Evolutionary conservation across 2,329 filamentous ascomycete genomes (phyloP), one percentile per base, ranked within the genome.

Genomic region (Dothistroma septosporum): DNA sequence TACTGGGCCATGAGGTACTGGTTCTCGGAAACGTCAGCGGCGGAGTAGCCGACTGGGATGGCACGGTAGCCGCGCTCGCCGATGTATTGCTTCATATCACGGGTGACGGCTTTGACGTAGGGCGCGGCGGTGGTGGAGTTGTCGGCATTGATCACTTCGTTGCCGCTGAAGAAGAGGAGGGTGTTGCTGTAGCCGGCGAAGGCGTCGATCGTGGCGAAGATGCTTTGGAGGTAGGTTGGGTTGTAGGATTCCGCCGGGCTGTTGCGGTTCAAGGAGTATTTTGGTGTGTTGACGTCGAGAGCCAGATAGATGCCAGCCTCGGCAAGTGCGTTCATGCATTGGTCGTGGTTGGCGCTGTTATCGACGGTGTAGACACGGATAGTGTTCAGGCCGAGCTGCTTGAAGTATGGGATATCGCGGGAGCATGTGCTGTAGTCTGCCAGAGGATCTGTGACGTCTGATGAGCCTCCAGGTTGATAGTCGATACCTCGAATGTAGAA

Each of bases 351-450:
- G 70, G 81, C 78, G 57, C 86, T 86, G 83, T 96, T 96, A 80
- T 96, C 92, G 67, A 94, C 86, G n/a, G 89, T 90, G 82, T 96
- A 96, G 62, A 96, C 89, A 76, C 92, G 91, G 74, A 96, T 83
- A 22, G 91, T 91, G 82, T 96, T 96, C 77, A 96, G 79, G 55
- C 91, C 91, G 46, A 96, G 82, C 65, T 91, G 83, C 80, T 90
- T 84, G 85, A 96, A 95, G 73, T 90, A 81, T 58, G 79, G 77
- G 69, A 96, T 89, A 72, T 95, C 91, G 66, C 91, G 89, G 74
- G 84, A 82, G 84, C 92, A 96, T 71, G 82, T 78, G 4, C 76
- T 76, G 37, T 80, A 73, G 69, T 94, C 87, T 63, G 89, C 86
- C 53, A 96, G 86, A 63, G 91, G 91, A 72, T 96, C 91, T 53